Percentiles rank a stretch among this genome's conserved stretches.
Evolutionary conservation across 1,284 basidiomycete species (phyloP).

Genomic region (Leccinum olivaceoglutinosum): DNA sequence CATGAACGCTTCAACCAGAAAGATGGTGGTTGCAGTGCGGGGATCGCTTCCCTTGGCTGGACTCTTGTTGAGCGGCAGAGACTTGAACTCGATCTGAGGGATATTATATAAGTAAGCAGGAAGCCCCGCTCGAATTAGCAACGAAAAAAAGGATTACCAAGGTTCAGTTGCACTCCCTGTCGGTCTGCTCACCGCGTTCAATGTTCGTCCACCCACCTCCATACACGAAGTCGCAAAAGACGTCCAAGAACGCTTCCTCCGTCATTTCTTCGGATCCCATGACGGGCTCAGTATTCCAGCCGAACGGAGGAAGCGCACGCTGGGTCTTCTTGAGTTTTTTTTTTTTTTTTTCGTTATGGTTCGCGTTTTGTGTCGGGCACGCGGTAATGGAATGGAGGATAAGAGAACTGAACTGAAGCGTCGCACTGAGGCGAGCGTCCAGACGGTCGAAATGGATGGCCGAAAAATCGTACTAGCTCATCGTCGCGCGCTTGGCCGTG

Average conservation of each 20-base stretch:
- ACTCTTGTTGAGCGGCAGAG: slow-evolving; percentile 43
- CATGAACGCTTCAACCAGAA: slow-evolving; percentile 86
- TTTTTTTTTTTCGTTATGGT: slow-evolving; percentile 48
- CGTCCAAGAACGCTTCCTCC: slow-evolving; percentile 84
- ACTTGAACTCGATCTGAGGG: slow-evolving; percentile 80
- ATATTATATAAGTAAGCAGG: slow-evolving; percentile 6
- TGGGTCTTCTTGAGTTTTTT: slow-evolving; percentile 80
- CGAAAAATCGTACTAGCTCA: slow-evolving; percentile 86
- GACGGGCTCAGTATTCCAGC: slow-evolving; percentile 81
- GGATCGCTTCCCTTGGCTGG: slow-evolving; percentile 37
- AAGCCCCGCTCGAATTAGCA: background rate
- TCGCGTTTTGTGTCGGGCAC: slow-evolving; percentile 67
- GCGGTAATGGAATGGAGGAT: slow-evolving; percentile 57
- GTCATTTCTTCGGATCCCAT: slow-evolving; percentile 60
- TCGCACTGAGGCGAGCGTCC: slow-evolving; percentile 68
- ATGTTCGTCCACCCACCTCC: slow-evolving; percentile 76
- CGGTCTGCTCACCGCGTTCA: slow-evolving; percentile 67
- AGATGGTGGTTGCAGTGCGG: slow-evolving; percentile 51
- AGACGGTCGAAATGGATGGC: slow-evolving; percentile 71
- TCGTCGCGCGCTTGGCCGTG: slow-evolving; percentile 66
- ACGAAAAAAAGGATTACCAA: slow-evolving; percentile 51
- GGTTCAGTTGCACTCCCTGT: slow-evolving; percentile 88
- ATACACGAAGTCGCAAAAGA: slow-evolving; percentile 81
- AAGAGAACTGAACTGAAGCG: slow-evolving; percentile 77
- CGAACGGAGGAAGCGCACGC: slow-evolving; percentile 73